Conservation (phyloP, 1,284 basidiomycete species). For the Ceratobasidium sp. region DNA sequence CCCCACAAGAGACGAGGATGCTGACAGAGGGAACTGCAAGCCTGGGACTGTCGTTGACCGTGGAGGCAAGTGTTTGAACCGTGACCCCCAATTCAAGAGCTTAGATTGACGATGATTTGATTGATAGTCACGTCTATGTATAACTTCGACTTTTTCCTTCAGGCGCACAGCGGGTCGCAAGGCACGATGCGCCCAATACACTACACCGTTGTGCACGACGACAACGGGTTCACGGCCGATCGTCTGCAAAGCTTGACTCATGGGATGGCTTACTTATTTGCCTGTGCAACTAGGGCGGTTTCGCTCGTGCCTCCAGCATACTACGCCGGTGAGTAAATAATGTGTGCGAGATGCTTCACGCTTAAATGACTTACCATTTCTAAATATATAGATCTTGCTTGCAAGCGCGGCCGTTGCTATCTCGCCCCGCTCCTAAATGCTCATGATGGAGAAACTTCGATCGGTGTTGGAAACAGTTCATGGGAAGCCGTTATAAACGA, state of each 20-base stretch:
- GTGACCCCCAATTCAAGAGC: no score
- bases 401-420: constrained; percentile 82
- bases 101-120: no score
- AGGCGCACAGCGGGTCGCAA: constrained; percentile 72
- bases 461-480: constrained; percentile 54
- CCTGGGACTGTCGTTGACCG: constrained; percentile 83
- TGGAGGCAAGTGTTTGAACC: no score
- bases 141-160: constrained; percentile 84
- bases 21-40: constrained; percentile 76
- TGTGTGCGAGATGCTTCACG: no score
- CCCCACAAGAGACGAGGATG: constrained; percentile 62
- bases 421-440: constrained; percentile 75
- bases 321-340: constrained; percentile 19
- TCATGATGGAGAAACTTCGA: constrained; percentile 60
- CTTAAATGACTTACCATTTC: no score
- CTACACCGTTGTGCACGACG: constrained; percentile 74
- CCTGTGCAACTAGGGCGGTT: constrained; percentile 83
- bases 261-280: constrained; percentile 78
- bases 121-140: constrained; percentile 62
- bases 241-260: constrained; percentile 71
- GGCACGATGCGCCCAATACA: constrained; percentile 45
- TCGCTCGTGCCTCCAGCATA: constrained; percentile 73
- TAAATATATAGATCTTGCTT: constrained; percentile 82
- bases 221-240: constrained; percentile 76
- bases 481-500: constrained; percentile 68